A percentile compares a stretch with the other conserved stretches of the same genome.
These are phyloP conservation scores for Murraya koenigii DNA, from an alignment of 345 rosid genomes.

Conservation along the genomic window DNA sequence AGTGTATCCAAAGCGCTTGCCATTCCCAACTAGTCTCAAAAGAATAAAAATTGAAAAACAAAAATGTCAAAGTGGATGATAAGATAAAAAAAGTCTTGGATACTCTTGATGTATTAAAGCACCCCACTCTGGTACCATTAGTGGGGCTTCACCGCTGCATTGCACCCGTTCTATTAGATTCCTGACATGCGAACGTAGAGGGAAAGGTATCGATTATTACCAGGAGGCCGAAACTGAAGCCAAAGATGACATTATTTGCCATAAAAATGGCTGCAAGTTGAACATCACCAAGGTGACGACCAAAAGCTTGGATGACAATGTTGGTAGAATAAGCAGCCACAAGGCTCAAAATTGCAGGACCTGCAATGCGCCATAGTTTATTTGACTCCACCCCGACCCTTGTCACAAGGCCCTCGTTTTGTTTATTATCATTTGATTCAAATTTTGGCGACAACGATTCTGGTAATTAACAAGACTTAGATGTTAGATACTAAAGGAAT, in stretches of 20 bases:
- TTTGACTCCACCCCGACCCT: slow-evolving; percentile 47
- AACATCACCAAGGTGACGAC: slow-evolving; percentile 50
- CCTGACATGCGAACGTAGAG: no score
- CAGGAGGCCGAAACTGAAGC: no score
- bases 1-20: slow-evolving; percentile 75
- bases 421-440: not conserved
- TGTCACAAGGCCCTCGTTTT: not conserved
- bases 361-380: slow-evolving; percentile 55
- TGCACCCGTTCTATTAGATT: no score
- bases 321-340: slow-evolving; percentile 47
- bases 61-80: no score
- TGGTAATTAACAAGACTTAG: not conserved
- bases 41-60: not conserved
- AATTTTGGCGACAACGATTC: not conserved
- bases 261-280: no score
- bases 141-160: no score
- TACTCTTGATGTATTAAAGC: no score
- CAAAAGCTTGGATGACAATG: slow-evolving; percentile 58
- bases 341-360: slow-evolving; percentile 59
- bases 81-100: no score
- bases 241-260: no score
- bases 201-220: no score
- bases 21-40: slow-evolving; percentile 52
- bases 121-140: no score
- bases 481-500: not conserved